Percentiles rank a stretch among this genome's conserved stretches.
Conservation (phyloP, 1,284 basidiomycete species). For the Melanopsichium pennsylvanicum region DNA sequence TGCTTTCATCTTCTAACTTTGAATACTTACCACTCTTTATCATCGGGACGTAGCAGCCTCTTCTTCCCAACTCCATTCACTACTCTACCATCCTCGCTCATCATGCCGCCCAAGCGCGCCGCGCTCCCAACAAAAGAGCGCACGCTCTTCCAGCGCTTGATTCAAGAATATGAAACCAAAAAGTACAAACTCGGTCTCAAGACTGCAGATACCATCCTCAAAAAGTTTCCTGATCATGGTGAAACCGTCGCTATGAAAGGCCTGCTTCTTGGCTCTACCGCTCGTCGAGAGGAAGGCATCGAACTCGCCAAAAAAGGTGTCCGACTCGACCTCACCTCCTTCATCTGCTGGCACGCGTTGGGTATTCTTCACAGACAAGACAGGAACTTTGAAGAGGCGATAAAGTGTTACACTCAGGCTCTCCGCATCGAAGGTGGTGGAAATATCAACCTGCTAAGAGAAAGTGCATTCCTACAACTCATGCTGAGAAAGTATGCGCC, state of each 20-base stretch:
- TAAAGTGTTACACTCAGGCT: conserved; percentile 81
- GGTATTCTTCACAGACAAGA: conserved; percentile 74
- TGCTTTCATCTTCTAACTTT: too few relatives aligned
- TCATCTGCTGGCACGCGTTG: conserved; percentile 98
- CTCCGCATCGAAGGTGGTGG: conserved; percentile 84
- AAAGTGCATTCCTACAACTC: conserved; percentile 86
- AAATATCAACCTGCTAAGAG: conserved; percentile 90
- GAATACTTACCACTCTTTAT: too few relatives aligned
- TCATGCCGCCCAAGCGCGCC: conserved; percentile 56
- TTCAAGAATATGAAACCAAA: conserved; percentile 81
- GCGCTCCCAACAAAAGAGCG: conserved; percentile 82
- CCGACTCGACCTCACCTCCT: conserved; percentile 85
- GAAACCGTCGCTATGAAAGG: conserved; percentile 65
- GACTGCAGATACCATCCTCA: conserved; percentile 90
- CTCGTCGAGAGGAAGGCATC: conserved; percentile 71
- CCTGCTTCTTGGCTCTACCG: conserved; percentile 55
- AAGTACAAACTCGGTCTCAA: conserved; percentile 91
- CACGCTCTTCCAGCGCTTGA: conserved; percentile 83
- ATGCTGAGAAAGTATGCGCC: conserved; percentile 85
- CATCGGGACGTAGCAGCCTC: conserved; percentile 2
- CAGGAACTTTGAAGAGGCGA: conserved; percentile 84
- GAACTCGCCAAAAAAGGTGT: conserved; percentile 84
- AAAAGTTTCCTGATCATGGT: conserved; percentile 94
- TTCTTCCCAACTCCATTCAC: background rate
- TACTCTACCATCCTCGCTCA: background rate